A percentile compares a stretch with the other conserved stretches of the same genome.
Conservation (phyloP, 2,329 filamentous ascomycete genomes). For the Parastagonospora nodorum region DNA sequence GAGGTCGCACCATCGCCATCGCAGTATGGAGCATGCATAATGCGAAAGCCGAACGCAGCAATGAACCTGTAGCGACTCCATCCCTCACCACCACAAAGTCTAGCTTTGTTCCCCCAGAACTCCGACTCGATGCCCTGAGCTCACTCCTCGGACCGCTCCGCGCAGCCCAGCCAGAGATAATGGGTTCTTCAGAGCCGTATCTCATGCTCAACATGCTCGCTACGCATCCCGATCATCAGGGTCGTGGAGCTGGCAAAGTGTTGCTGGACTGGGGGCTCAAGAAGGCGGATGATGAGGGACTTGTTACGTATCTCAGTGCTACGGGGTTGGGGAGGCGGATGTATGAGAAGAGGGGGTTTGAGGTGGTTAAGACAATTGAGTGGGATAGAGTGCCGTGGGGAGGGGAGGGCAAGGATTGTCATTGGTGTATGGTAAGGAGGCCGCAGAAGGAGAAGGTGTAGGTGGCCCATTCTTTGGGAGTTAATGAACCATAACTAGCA, state of each 20-base stretch:
- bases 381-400: constrained; percentile 37
- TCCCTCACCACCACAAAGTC: neutral
- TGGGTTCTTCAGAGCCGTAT: constrained; percentile 26
- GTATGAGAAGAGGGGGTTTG: constrained; percentile 45
- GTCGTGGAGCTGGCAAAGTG: constrained; percentile 47
- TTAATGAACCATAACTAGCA: no score
- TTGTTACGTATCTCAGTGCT: constrained; percentile 49
- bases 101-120: constrained; percentile 72
- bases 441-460: neutral
- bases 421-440: constrained; percentile 33
- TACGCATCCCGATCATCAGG: constrained; percentile 48
- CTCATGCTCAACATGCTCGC: constrained; percentile 37
- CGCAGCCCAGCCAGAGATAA: constrained; percentile 28
- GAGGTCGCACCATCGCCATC: constrained; percentile 34
- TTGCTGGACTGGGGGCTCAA: constrained; percentile 47
- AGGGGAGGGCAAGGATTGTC: constrained; percentile 35
- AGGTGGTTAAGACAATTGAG: constrained; percentile 17
- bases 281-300: constrained; percentile 46
- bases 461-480: no score
- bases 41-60: constrained; percentile 1
- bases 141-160: constrained; percentile 34
- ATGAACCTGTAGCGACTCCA: neutral
- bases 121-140: constrained; percentile 29
- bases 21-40: constrained; percentile 35
- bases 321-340: constrained; percentile 44